These are phyloP conservation scores for Tylopilus sp. DNA, from an alignment of 768 basidiomycete genomes.

Conservation along the genomic window DNA sequence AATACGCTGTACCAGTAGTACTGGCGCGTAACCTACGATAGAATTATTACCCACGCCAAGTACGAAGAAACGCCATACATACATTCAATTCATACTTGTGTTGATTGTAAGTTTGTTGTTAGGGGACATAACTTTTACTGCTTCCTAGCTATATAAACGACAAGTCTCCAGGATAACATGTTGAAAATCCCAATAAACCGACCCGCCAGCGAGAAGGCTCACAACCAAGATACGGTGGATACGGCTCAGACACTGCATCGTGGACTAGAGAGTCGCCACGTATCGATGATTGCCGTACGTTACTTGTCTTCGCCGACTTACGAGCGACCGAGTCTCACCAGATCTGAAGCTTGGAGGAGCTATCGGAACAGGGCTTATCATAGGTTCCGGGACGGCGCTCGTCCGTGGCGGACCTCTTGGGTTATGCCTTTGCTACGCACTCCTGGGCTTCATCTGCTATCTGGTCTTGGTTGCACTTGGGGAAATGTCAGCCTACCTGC, in stretches of 20 bases:
- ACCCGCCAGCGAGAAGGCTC: constrained; percentile 11
- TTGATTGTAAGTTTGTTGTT: background rate
- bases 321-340: background rate
- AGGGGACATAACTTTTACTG: background rate
- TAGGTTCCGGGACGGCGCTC: constrained; percentile 60
- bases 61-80: background rate
- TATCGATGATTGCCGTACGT: constrained; percentile 57
- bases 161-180: background rate
- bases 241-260: constrained; percentile 37
- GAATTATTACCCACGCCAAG: no score
- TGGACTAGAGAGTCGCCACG: constrained; percentile 51
- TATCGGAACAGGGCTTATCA: constrained; percentile 56
- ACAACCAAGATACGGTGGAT: constrained; percentile 26
- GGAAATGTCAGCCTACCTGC: constrained; percentile 41
- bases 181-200: background rate
- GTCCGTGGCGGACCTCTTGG: constrained; percentile 58
- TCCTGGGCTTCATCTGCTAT: constrained; percentile 58
- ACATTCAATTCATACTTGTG: background rate
- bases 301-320: background rate
- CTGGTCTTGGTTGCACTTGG: constrained; percentile 62
- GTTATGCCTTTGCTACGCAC: constrained; percentile 37
- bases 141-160: no score
- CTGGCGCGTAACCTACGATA: no score
- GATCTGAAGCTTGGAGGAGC: constrained; percentile 41
- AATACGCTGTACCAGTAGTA: no score